phyloP scores from a whole-genome alignment of 306 rosid species.

The Coriaria nepalensis region DNA sequence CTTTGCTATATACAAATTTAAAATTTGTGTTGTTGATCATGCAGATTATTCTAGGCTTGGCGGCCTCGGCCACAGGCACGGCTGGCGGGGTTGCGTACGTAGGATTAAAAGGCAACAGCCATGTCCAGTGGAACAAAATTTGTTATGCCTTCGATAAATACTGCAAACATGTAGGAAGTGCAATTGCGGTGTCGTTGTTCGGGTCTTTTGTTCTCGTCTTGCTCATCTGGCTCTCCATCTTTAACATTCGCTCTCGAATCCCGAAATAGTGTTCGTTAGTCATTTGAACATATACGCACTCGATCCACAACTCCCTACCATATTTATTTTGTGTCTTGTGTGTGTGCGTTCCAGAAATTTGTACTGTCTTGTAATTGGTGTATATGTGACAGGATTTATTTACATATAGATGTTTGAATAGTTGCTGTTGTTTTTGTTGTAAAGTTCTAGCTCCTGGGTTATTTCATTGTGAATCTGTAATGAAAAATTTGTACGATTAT shows the following conservation, averaged over 20 bases:
- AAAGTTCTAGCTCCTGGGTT: no score
- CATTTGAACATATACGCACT: no score
- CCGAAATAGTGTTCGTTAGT: conserved; percentile 29
- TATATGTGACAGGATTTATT: no score
- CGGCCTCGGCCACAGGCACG: conserved; percentile 70
- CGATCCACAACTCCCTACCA: no score
- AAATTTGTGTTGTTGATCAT: background rate
- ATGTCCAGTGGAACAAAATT: conserved; percentile 43
- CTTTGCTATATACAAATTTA: no score
- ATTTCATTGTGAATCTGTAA: no score
- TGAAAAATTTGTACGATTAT: no score
- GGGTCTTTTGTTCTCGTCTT: conserved; percentile 41
- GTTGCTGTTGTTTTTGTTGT: no score
- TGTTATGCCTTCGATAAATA: conserved; percentile 48
- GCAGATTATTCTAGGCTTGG: conserved; percentile 71
- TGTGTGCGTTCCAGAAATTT: no score
- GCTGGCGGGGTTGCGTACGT: conserved; percentile 59
- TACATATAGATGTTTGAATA: no score
- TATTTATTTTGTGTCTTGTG: no score
- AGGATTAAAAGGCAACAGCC: conserved; percentile 62
- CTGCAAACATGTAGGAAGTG: conserved; percentile 42
- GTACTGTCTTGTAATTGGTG: no score
- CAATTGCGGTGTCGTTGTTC: conserved; percentile 42
- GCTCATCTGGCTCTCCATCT: conserved; percentile 57
- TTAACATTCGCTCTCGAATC: conserved; percentile 30